These are phyloP conservation scores for Boletus rubroflammeus DNA, from an alignment of 768 basidiomycete species.

Conservation along the genomic window DNA sequence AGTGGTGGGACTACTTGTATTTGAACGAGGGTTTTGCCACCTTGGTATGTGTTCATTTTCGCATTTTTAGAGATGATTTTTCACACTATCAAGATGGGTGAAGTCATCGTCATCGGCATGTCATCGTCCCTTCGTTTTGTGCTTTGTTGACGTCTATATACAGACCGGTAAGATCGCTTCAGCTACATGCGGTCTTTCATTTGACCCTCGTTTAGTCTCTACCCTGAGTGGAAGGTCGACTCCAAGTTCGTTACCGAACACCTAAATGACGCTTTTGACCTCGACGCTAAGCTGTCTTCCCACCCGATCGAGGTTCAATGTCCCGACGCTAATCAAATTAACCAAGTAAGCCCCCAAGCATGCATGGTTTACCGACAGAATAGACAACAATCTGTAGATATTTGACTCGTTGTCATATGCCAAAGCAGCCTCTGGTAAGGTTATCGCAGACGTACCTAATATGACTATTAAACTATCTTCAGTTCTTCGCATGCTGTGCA, in stretches of 20 bases:
- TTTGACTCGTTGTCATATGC: constrained; percentile 88
- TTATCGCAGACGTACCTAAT: neutral
- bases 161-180: constrained; percentile 49
- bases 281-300: constrained; percentile 84
- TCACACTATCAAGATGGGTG: constrained; percentile 62
- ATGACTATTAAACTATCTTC: neutral
- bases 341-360: constrained; percentile 44
- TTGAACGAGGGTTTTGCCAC: constrained; percentile 90
- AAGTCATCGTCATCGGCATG: constrained; percentile 76
- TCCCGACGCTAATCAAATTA: constrained; percentile 81
- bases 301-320: constrained; percentile 93
- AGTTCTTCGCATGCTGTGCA: constrained; percentile 93
- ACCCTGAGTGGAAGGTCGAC: constrained; percentile 85
- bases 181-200: neutral
- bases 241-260: constrained; percentile 78
- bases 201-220: constrained; percentile 44
- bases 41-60: constrained; percentile 45
- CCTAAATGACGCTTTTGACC: constrained; percentile 68
- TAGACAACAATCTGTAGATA: constrained; percentile 47
- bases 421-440: constrained; percentile 72
- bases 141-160: constrained; percentile 7
- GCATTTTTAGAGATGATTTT: neutral
- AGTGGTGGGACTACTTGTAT: constrained; percentile 87
- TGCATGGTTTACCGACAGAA: neutral
- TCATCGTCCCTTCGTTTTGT: constrained; percentile 7